Conservation (phyloP, 75 land plant genomes). For the Picea sitchensis region DNA sequence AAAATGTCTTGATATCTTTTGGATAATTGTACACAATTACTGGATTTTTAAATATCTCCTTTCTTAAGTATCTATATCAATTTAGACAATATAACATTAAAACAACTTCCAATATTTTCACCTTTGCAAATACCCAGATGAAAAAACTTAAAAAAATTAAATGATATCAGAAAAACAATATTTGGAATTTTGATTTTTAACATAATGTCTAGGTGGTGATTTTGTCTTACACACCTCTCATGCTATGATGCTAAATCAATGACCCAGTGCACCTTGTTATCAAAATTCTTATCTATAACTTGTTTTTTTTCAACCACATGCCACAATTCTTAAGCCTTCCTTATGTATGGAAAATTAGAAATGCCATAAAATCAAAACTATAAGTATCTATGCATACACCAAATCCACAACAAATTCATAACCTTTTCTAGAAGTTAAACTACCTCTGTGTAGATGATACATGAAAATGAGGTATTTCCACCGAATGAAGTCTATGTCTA, state of each 20-base stretch:
- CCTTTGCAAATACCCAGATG: not conserved
- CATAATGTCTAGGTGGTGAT: not conserved
- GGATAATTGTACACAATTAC: no score
- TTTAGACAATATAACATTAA: not conserved
- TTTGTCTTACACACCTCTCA: constrained; percentile 62
- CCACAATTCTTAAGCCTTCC: not conserved
- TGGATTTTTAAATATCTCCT: constrained; percentile 53
- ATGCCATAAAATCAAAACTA: not conserved
- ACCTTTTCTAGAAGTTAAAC: no score
- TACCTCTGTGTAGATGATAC: constrained; percentile 59
- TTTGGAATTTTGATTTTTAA: not conserved
- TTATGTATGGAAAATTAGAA: not conserved
- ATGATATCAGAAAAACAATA: not conserved
- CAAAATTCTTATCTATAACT: constrained; percentile 79
- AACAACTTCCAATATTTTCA: not conserved
- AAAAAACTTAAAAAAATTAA: not conserved
- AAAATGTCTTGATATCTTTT: no score
- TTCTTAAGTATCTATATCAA: constrained; percentile 77
- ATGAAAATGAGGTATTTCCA: constrained; percentile 67
- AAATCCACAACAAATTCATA: not conserved
- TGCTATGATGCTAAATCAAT: constrained; percentile 97
- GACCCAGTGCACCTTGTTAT: constrained; percentile 95
- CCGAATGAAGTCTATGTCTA: constrained; percentile 62
- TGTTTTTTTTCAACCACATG: constrained; percentile 5
- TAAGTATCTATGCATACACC: not conserved